A percentile compares a stretch with the other conserved stretches of the same genome.
Conservation (phyloP, 2,329 filamentous ascomycete genomes). For the Colletotrichum sp. region DNA sequence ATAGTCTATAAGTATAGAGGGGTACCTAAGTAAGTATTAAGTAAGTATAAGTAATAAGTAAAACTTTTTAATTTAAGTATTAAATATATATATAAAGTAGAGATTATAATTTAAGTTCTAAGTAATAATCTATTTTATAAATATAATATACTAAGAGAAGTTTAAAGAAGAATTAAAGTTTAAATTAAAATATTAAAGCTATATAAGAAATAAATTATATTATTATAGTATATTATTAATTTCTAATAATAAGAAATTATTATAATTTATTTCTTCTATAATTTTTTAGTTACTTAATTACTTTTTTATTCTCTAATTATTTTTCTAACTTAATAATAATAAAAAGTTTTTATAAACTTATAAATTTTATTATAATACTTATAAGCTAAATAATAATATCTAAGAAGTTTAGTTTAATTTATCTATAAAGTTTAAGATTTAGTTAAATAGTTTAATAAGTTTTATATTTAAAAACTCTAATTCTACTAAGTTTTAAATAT, state of each 20-base stretch:
- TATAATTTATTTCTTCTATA: not conserved
- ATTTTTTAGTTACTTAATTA: not conserved
- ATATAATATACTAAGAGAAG: not conserved
- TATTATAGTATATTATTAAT: not conserved
- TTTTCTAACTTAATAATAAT: not conserved
- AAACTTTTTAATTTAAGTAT: not conserved
- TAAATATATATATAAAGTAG: not conserved
- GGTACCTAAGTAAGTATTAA: not conserved
- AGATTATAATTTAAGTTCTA: not conserved
- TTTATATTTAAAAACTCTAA: not conserved
- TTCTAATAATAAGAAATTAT: not conserved
- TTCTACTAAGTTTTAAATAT: not conserved
- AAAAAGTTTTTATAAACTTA: not conserved
- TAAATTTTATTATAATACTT: not conserved
- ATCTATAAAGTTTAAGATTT: not conserved
- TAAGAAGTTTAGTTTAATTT: not conserved
- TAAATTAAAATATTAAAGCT: not conserved
- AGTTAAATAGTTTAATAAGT: not conserved
- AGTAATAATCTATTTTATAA: not conserved
- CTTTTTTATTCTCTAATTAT: not conserved
- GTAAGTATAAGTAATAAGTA: not conserved
- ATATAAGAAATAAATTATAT: not conserved
- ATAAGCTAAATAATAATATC: not conserved
- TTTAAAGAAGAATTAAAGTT: no score
- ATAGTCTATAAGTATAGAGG: not conserved